Evolutionary conservation across 768 basidiomycete genomes (phyloP), one percentile per base, ranked within the genome.

Genomic region (Mycena kentingensis): DNA sequence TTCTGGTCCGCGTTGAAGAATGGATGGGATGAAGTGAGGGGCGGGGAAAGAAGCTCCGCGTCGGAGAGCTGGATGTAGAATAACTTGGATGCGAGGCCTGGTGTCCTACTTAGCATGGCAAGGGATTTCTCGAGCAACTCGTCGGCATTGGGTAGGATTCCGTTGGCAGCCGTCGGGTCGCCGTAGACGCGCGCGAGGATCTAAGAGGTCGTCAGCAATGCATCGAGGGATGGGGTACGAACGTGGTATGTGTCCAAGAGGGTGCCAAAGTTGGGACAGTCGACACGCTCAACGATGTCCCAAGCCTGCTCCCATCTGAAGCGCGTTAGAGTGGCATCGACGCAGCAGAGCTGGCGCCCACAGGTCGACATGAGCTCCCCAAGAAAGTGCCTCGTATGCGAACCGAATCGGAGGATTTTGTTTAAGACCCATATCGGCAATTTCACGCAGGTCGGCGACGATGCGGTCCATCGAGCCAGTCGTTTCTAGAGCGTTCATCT

Each of bases 301-400:
- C 49, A 51, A n/a, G 34, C 41, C 43, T 51, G 49, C 19, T 51
- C 39, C 49, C 49, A 51, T 32, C 49, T 51, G 2, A 12, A 22
- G 2, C 1, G 36, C 36, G 24, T 28, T 38, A 37, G 25, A 38
- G 39, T 18, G 24, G n/a, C n/a, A n/a, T n/a, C 8, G 8, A 10
- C 11, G 12, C 2, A 12, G 12, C 18, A 19, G 29, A 31, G 1
- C 3, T 10, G 24, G 15, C 25, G 19, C 10, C 39, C 31, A 51
- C 49, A 42, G 26, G 25, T 51, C 49, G 13, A 42, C 19, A 34
- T 51, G 41, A 6, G 49, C 49, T 24, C 49, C 49, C 49, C 49
- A 51, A 5, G 49, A 41, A 11, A 51, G 15, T 5, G 49, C 49
- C 34, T 51, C 49, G 21, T 43, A 51, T 34, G 49, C 49, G 26